These are phyloP conservation scores for Pyrenopolyporus hunteri DNA, from an alignment of 495 filamentous ascomycete species.

Conservation along the genomic window DNA sequence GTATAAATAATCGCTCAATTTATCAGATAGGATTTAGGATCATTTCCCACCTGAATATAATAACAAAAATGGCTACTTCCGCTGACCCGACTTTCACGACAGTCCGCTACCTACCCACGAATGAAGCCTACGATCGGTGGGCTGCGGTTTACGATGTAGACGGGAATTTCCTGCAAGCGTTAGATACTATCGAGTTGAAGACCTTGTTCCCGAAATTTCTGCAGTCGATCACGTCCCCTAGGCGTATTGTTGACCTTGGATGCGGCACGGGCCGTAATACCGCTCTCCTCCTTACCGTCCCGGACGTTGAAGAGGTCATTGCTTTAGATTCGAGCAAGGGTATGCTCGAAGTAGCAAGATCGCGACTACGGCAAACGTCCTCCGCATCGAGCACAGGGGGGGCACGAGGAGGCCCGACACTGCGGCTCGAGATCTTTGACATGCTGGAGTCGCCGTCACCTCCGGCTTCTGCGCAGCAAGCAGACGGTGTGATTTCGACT, in stretches of 20 bases:
- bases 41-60: neutral
- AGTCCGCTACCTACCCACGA: slow-evolving; percentile 39
- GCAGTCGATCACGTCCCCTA: slow-evolving; percentile 34
- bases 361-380: slow-evolving; percentile 39
- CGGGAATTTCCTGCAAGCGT: slow-evolving; percentile 73
- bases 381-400: neutral
- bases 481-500: slow-evolving; percentile 64
- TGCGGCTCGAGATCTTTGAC: slow-evolving; percentile 47
- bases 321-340: slow-evolving; percentile 49
- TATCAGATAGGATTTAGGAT: neutral
- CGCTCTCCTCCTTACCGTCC: slow-evolving; percentile 55
- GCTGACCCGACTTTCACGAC: slow-evolving; percentile 15
- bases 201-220: slow-evolving; percentile 62
- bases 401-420: slow-evolving; percentile 6
- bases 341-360: slow-evolving; percentile 62
- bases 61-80: slow-evolving; percentile 6
- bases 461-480: slow-evolving; percentile 23
- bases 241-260: slow-evolving; percentile 63
- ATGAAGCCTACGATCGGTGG: slow-evolving; percentile 46
- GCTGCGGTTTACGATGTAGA: slow-evolving; percentile 67
- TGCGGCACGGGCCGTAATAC: slow-evolving; percentile 77
- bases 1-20: neutral
- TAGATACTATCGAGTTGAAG: slow-evolving; percentile 66
- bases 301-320: slow-evolving; percentile 34
- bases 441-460: slow-evolving; percentile 44